Conservation (phyloP, 169 alveolate species). For the Ichthyophthirius multifiliis region DNA sequence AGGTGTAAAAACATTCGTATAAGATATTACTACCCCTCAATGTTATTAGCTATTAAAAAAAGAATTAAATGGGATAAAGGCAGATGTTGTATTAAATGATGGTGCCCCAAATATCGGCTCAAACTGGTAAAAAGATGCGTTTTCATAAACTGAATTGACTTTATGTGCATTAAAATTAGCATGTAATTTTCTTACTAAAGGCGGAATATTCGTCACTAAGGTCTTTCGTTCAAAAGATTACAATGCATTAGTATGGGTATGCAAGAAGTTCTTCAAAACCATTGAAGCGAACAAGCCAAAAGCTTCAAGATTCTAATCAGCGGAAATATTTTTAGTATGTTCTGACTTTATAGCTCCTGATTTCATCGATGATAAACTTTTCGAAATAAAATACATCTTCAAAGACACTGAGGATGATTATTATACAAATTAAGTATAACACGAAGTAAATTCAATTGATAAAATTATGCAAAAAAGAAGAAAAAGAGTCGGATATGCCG, state of each 20-base stretch:
- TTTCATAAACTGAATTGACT: constrained; percentile 94
- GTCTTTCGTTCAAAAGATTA: constrained; percentile 96
- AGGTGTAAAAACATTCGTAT: constrained; percentile 93
- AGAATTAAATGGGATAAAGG: constrained; percentile 89
- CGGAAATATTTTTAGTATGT: constrained; percentile 97
- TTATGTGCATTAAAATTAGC: constrained; percentile 94
- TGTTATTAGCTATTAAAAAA: constrained; percentile 56
- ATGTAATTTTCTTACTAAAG: constrained; percentile 78
- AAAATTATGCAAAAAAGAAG: constrained; percentile 44
- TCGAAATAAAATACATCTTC: constrained; percentile 95
- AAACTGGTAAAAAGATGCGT: constrained; percentile 98
- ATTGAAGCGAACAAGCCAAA: constrained; percentile 98
- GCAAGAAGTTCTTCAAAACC: constrained; percentile 93
- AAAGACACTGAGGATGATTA: constrained; percentile 56
- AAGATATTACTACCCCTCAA: constrained; percentile 93
- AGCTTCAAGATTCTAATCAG: constrained; percentile 96
- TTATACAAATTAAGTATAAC: constrained; percentile 43
- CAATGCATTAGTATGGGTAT: constrained; percentile 95
- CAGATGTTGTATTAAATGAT: constrained; percentile 98
- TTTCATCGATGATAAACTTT: constrained; percentile 92
- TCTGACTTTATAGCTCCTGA: constrained; percentile 93
- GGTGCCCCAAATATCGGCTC: constrained; percentile 99
- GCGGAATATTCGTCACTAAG: constrained; percentile 90
- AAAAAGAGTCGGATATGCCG: constrained; percentile 79
- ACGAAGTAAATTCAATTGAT: constrained; percentile 53